A percentile compares a stretch with the other conserved stretches of the same genome.
Conservation (phyloP, 768 basidiomycete genomes). For the Mycena epipterygia region DNA sequence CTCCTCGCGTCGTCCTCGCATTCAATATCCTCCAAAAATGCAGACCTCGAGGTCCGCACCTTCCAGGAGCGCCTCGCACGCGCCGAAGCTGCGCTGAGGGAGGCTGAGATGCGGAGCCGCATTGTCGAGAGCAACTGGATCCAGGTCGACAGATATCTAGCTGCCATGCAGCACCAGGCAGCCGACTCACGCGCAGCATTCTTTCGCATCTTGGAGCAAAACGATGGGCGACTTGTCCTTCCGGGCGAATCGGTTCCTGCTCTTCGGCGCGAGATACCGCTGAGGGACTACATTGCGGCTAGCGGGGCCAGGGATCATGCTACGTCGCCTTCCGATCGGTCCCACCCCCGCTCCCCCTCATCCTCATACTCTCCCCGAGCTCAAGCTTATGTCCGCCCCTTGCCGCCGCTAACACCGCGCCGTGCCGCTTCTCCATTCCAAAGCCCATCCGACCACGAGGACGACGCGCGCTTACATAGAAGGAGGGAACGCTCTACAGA, state of each 20-base stretch:
- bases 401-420: slow-evolving; percentile 10
- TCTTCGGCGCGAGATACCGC: not conserved
- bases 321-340: not conserved
- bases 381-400: not conserved
- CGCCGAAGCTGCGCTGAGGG: slow-evolving; percentile 31
- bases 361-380: not conserved
- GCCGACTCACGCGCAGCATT: slow-evolving; percentile 29
- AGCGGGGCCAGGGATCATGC: not conserved
- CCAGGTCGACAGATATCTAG: slow-evolving; percentile 26
- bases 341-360: not conserved
- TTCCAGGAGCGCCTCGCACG: slow-evolving; percentile 25
- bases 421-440: not conserved
- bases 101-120: slow-evolving; percentile 28
- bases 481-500: not conserved
- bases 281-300: not conserved
- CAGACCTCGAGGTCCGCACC: slow-evolving; percentile 14
- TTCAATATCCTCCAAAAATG: not conserved
- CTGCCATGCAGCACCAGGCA: slow-evolving; percentile 25
- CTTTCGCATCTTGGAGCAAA: slow-evolving; percentile 21
- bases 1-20: slow-evolving; percentile 4
- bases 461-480: not conserved
- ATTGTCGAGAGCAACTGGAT: slow-evolving; percentile 30
- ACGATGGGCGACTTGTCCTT: slow-evolving; percentile 6
- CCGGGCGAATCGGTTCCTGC: not conserved
- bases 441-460: not conserved